A percentile compares a stretch with the other conserved stretches of the same genome.
These are phyloP conservation scores for Curvularia spicifera DNA, from an alignment of 2,329 filamentous ascomycete species.

Conservation along the genomic window DNA sequence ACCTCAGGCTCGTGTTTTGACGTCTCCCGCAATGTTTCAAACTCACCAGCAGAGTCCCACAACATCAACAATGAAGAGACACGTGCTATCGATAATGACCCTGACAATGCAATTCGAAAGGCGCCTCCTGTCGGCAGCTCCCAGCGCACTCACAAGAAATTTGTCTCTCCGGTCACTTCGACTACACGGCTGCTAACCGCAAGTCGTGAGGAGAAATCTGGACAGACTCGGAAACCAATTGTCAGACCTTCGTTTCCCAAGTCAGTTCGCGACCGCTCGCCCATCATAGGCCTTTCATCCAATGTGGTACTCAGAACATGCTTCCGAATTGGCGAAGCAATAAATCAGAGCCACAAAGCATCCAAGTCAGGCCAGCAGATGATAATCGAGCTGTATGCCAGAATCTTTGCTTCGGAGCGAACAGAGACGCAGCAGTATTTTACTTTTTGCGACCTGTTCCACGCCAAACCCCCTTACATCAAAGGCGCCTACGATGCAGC, in stretches of 20 bases:
- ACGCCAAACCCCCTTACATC: slow-evolving; percentile 63
- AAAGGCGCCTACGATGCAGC: slow-evolving; percentile 51
- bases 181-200: slow-evolving; percentile 24
- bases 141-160: slow-evolving; percentile 19
- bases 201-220: slow-evolving; percentile 4
- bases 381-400: slow-evolving; percentile 68
- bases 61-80: background rate
- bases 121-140: background rate
- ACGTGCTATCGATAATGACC: background rate
- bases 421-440: slow-evolving; percentile 66
- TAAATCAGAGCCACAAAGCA: slow-evolving; percentile 57
- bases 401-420: slow-evolving; percentile 64
- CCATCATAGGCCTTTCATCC: slow-evolving; percentile 60
- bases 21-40: slow-evolving; percentile 1
- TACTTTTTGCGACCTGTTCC: slow-evolving; percentile 68
- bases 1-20: slow-evolving; percentile 6
- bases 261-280: slow-evolving; percentile 59
- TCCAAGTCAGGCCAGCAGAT: slow-evolving; percentile 57
- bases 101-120: background rate
- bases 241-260: slow-evolving; percentile 60
- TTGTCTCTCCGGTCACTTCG: slow-evolving; percentile 34
- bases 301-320: slow-evolving; percentile 62
- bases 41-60: slow-evolving; percentile 5
- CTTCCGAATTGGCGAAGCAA: slow-evolving; percentile 68
- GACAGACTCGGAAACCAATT: slow-evolving; percentile 51